phyloP scores from a whole-genome alignment of 345 rosid genomes.

The Salix exigua region DNA sequence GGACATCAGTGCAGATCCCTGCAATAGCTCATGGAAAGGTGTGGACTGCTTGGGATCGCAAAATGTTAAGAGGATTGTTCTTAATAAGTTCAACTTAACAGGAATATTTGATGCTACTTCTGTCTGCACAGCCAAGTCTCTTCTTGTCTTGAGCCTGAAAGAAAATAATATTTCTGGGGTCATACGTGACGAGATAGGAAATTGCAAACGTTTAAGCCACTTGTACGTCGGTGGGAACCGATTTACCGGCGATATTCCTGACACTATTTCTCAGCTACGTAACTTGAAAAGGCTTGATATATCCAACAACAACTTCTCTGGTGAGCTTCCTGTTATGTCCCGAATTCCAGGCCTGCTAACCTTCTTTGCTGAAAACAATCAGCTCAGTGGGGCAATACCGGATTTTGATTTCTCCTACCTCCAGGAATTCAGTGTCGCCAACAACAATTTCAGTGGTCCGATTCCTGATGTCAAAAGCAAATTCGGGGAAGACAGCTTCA shows the following conservation, averaged over 20 bases:
- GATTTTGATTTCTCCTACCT: conserved; percentile 46
- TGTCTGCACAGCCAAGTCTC: conserved; percentile 35
- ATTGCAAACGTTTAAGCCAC: conserved; percentile 47
- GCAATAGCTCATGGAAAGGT: conserved; percentile 46
- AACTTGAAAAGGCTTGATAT: conserved; percentile 47
- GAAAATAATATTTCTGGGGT: conserved; percentile 35
- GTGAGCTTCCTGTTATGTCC: conserved; percentile 38
- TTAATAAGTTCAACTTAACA: conserved; percentile 36
- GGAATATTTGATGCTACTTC: conserved; percentile 41
- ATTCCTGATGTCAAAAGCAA: conserved; percentile 40
- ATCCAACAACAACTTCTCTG: conserved; percentile 41
- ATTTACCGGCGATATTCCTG: conserved; percentile 45
- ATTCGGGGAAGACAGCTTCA: conserved; percentile 39
- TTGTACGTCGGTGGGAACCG: conserved; percentile 35
- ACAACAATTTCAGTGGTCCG: conserved; percentile 53
- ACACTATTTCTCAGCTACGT: conserved; percentile 32
- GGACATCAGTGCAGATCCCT: conserved; percentile 52
- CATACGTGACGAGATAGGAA: conserved; percentile 36
- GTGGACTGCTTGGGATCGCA: conserved; percentile 24
- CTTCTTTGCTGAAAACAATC: conserved; percentile 46
- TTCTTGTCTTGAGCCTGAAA: conserved; percentile 40
- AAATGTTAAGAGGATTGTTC: conserved; percentile 43
- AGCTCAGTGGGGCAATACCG: conserved; percentile 39
- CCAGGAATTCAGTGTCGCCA: conserved; percentile 45
- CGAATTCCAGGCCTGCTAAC: conserved; percentile 37